phyloP scores from a whole-genome alignment of 1,284 basidiomycete species.

The Marasmius fiardii region DNA sequence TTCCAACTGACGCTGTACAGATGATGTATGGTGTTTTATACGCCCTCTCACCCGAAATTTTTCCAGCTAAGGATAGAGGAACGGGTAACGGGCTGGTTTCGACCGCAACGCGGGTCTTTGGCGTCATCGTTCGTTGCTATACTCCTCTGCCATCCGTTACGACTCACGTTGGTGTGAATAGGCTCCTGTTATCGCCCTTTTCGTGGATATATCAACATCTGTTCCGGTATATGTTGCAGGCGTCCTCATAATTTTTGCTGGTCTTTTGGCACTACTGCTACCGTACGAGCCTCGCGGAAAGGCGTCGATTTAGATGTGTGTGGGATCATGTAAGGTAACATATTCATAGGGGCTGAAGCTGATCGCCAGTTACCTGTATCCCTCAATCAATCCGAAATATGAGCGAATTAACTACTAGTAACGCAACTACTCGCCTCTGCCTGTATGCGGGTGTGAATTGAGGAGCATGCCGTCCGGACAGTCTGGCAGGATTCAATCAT shows the following conservation, averaged over 20 bases:
- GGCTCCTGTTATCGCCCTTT: slow-evolving; percentile 68
- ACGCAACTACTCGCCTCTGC: too few relatives aligned
- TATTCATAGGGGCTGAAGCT: too few relatives aligned
- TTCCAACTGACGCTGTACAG: slow-evolving; percentile 22
- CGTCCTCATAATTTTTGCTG: slow-evolving; percentile 59
- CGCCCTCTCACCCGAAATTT: slow-evolving; percentile 64
- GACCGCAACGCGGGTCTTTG: slow-evolving; percentile 60
- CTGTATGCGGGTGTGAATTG: too few relatives aligned
- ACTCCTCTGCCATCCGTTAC: slow-evolving; percentile 1
- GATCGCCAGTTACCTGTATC: too few relatives aligned
- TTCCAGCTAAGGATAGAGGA: slow-evolving; percentile 69
- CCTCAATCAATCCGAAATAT: too few relatives aligned
- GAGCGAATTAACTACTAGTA: too few relatives aligned
- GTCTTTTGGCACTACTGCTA: slow-evolving; percentile 57
- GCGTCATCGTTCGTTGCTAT: slow-evolving; percentile 46
- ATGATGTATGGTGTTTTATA: slow-evolving; percentile 77
- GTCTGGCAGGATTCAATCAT: too few relatives aligned
- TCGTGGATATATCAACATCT: slow-evolving; percentile 53
- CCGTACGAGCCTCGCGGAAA: slow-evolving; percentile 72
- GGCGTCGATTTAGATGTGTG: slow-evolving; percentile 45
- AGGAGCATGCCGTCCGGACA: too few relatives aligned
- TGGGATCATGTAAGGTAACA: neutral
- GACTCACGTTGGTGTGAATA: slow-evolving; percentile 16
- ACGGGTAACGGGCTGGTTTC: slow-evolving; percentile 70
- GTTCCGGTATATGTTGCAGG: slow-evolving; percentile 74